Conservation (phyloP, 768 basidiomycete genomes). For the Kwoniella sp. region DNA sequence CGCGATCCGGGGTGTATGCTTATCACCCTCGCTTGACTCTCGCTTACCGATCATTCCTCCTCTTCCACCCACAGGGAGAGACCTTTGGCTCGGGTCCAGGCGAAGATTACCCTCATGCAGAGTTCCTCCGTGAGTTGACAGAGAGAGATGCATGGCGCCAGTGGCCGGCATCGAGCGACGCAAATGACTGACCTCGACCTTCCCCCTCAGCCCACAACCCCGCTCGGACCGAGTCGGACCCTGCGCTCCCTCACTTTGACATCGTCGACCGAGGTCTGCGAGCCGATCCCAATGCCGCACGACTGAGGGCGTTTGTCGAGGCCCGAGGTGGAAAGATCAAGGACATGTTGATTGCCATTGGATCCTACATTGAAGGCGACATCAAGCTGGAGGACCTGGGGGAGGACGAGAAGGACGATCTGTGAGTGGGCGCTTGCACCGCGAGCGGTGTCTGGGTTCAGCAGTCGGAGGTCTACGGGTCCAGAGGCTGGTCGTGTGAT, state of each 20-base stretch:
- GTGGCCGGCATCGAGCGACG: too few species aligned
- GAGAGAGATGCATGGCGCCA: not conserved
- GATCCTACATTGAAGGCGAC: conserved; percentile 42
- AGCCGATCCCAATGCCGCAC: conserved; percentile 36
- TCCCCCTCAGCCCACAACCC: conserved; percentile 40
- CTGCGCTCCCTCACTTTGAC: conserved; percentile 28
- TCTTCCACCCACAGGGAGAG: conserved; percentile 25
- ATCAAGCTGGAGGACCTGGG: conserved; percentile 44
- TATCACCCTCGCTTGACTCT: not conserved
- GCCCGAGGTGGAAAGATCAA: conserved; percentile 38
- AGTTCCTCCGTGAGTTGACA: conserved; percentile 36
- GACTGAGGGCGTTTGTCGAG: conserved; percentile 39
- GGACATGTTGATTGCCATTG: conserved; percentile 39
- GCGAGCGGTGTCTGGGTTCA: not conserved
- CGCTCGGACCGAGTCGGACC: conserved; percentile 28
- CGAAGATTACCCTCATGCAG: conserved; percentile 30
- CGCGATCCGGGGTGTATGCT: too few species aligned
- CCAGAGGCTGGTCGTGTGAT: not conserved
- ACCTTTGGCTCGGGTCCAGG: conserved; percentile 38
- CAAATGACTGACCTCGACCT: too few species aligned
- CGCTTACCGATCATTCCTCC: not conserved
- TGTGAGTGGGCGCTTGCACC: conserved; percentile 16
- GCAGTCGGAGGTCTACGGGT: not conserved
- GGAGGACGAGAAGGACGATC: conserved; percentile 42
- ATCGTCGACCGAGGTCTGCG: conserved; percentile 42